These are phyloP conservation scores for Alternaria burnsii DNA, from an alignment of 2,329 filamentous ascomycete genomes.

Conservation along the genomic window DNA sequence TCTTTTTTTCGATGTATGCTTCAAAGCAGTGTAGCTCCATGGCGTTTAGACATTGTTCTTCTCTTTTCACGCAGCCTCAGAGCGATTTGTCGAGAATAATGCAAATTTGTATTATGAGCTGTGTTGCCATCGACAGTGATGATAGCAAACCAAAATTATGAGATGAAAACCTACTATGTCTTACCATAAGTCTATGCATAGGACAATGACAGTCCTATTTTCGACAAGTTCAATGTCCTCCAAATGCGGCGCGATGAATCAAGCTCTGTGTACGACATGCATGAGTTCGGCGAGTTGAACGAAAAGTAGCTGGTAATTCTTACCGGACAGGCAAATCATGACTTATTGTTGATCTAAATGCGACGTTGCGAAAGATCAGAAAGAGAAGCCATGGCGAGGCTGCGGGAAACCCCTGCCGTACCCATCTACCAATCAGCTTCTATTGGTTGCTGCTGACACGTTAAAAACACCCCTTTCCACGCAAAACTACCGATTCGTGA, in stretches of 20 bases:
- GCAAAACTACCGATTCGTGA: slow-evolving; percentile 21
- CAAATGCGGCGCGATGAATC: background rate
- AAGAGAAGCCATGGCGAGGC: background rate
- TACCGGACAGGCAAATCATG: background rate
- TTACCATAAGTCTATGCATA: background rate
- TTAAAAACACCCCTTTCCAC: background rate
- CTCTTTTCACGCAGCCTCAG: background rate
- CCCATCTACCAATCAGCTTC: background rate
- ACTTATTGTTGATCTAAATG: background rate
- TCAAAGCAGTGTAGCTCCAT: background rate
- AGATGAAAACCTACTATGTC: background rate
- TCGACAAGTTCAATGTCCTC: background rate
- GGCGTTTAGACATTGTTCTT: background rate
- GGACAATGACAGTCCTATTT: background rate
- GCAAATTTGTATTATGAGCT: background rate
- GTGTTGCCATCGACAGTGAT: fast-evolving
- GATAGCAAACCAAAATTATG: background rate
- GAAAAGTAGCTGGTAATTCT: no score
- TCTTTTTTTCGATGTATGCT: background rate
- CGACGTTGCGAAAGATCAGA: background rate
- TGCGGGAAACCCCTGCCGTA: background rate
- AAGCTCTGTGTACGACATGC: background rate
- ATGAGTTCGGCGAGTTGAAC: background rate
- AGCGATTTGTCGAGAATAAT: background rate
- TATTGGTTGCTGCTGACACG: background rate